Conservation (phyloP, 768 basidiomycete species). For the Suillus clintonianus region DNA sequence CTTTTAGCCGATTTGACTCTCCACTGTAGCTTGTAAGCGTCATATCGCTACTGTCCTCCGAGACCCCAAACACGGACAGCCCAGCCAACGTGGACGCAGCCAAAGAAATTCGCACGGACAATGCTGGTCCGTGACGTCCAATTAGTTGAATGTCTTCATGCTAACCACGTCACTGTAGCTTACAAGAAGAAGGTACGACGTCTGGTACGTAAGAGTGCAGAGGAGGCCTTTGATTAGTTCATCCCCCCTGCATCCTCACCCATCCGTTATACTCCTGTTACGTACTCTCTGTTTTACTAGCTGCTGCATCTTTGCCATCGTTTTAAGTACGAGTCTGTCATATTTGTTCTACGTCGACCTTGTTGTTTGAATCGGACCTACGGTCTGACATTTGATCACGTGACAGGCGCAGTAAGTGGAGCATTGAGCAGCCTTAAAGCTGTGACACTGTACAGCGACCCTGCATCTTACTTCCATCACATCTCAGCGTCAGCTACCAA, state of each 20-base stretch:
- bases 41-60: conserved; percentile 92
- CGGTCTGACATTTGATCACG: neutral
- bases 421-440: neutral
- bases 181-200: conserved; percentile 98
- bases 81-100: conserved; percentile 98
- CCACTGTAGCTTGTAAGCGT: conserved; percentile 82
- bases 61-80: conserved; percentile 88
- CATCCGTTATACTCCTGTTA: neutral
- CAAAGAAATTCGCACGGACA: conserved; percentile 74
- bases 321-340: neutral
- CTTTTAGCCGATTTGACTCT: neutral
- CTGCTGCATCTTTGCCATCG: conserved; percentile 2
- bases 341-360: neutral
- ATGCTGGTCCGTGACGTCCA: conserved; percentile 45
- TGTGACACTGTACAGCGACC: neutral
- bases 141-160: conserved; percentile 4
- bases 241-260: neutral
- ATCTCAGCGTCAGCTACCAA: conserved; percentile 10
- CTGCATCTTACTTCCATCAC: conserved; percentile 8
- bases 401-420: neutral
- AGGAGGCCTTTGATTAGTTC: conserved; percentile 78
- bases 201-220: conserved; percentile 82
- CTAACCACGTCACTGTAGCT: conserved; percentile 40
- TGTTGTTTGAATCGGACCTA: neutral
- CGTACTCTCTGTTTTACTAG: conserved; percentile 12